Percentiles rank a stretch among this genome's conserved stretches.
Evolutionary conservation across 2,329 filamentous ascomycete genomes (phyloP).

Genomic region (Paecilomyces variotii): DNA sequence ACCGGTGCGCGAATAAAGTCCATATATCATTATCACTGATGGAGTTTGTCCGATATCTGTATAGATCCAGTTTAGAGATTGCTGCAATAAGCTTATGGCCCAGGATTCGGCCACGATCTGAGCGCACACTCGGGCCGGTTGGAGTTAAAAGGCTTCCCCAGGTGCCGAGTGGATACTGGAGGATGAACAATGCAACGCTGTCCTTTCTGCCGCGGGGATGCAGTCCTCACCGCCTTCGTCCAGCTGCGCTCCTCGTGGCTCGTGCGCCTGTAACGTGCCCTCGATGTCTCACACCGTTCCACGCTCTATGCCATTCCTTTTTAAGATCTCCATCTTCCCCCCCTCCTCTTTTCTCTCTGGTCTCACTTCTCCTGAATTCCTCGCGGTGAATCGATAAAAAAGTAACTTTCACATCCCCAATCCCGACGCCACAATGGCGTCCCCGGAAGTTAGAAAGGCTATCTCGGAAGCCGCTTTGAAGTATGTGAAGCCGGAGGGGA

Average conservation of each 20-base stretch:
- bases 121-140: neutral
- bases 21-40: neutral
- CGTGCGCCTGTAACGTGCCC: neutral
- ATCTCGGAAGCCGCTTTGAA: constrained; percentile 41
- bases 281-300: neutral
- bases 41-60: neutral
- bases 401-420: constrained; percentile 4
- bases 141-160: neutral
- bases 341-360: neutral
- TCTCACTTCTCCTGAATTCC: constrained; percentile 3
- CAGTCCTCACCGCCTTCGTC: neutral
- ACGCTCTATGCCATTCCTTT: neutral
- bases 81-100: neutral
- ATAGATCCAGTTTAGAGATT: neutral
- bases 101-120: neutral
- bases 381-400: constrained; percentile 1
- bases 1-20: neutral
- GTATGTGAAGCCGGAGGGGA: constrained; percentile 43
- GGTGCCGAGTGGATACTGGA: neutral
- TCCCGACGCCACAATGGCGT: constrained; percentile 32
- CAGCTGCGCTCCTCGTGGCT: neutral
- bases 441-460: constrained; percentile 33
- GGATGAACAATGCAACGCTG: neutral
- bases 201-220: neutral
- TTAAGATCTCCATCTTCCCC: neutral